Evolutionary conservation across 2,329 filamentous ascomycete genomes (phyloP).

Genomic region (Monosporascus sp.): DNA sequence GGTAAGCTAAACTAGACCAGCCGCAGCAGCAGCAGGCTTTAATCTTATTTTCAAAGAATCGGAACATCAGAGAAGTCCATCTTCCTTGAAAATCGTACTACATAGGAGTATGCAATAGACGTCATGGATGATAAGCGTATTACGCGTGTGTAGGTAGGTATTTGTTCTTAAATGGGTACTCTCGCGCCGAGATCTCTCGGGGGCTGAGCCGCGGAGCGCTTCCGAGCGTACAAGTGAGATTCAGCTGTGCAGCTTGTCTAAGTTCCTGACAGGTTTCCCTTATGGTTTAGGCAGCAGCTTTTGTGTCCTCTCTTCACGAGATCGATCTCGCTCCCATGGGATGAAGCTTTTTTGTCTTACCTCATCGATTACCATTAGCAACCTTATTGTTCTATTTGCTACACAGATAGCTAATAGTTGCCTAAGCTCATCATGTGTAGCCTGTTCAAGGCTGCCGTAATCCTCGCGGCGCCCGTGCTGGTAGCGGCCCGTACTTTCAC

Average conservation of each 20-base stretch:
- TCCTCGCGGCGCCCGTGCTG: conserved; percentile 32
- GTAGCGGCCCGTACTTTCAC: conserved; percentile 20
- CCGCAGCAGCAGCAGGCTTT: neutral
- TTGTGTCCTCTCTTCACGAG: neutral
- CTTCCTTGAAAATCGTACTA: too few species aligned
- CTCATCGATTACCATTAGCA: conserved; percentile 3
- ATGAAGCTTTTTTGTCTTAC: conserved; percentile 8
- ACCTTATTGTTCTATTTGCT: conserved; percentile 3
- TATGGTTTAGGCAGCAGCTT: neutral
- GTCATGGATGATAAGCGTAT: too few species aligned
- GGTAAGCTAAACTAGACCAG: neutral
- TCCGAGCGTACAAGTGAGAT: neutral
- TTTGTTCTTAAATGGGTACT: neutral
- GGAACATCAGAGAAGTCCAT: too few species aligned
- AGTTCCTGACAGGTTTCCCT: neutral
- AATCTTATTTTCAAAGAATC: too few species aligned
- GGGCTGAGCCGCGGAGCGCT: neutral
- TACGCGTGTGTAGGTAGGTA: too few species aligned
- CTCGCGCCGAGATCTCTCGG: neutral
- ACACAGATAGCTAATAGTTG: conserved; percentile 8
- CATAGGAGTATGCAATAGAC: neutral
- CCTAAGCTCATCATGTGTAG: conserved; percentile 28
- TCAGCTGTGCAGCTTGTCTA: neutral
- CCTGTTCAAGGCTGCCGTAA: conserved; percentile 26
- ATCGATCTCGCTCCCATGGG: conserved; percentile 4